Conservation (phyloP, 1,284 basidiomycete genomes). For the Trametes sp. region DNA sequence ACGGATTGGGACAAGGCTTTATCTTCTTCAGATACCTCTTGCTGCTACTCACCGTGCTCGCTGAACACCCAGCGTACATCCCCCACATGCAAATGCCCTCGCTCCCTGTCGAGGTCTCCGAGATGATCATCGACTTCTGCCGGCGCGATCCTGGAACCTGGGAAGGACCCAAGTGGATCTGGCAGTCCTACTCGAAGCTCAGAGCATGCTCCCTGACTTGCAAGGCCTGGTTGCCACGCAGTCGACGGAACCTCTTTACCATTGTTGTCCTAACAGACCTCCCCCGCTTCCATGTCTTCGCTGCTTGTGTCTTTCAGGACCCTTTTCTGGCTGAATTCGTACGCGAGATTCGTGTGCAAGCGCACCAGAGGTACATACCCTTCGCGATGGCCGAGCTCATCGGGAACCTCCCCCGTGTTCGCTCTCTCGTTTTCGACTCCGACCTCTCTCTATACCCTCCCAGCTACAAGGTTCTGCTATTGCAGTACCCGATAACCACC, state of each 20-base stretch:
- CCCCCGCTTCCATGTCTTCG: not conserved
- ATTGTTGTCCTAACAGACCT: not conserved
- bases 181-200: not conserved
- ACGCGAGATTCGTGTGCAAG: not conserved
- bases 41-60: too few species aligned
- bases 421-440: not conserved
- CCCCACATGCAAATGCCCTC: not conserved
- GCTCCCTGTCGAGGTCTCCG: not conserved
- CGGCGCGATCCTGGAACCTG: not conserved
- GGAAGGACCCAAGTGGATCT: not conserved
- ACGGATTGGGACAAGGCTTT: too few species aligned
- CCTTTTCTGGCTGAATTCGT: not conserved
- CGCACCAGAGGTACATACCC: not conserved
- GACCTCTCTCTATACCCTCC: not conserved
- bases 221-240: not conserved
- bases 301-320: not conserved
- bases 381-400: not conserved
- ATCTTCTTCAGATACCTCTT: too few species aligned
- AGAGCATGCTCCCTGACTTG: not conserved
- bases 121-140: not conserved
- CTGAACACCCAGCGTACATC: not conserved
- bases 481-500: not conserved
- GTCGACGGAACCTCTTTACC: not conserved
- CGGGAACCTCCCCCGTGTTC: not conserved
- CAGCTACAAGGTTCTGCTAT: not conserved